These are phyloP conservation scores for Polytrichum commune DNA, from an alignment of 225 moss, liverwort and hornwort species.

Conservation along the genomic window DNA sequence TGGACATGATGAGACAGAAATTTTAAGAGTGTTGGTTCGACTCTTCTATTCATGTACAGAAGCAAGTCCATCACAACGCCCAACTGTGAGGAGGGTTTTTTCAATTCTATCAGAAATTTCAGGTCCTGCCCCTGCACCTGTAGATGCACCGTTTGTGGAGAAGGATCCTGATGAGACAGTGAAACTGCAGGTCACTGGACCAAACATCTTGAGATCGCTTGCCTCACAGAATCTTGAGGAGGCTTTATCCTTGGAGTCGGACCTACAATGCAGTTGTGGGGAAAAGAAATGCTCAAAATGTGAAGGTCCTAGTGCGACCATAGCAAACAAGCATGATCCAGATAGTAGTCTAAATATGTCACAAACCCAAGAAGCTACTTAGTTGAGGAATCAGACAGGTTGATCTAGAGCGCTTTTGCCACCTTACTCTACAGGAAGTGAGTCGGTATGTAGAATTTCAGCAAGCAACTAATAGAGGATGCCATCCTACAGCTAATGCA, in stretches of 20 bases:
- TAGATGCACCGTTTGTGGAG: conserved; percentile 40
- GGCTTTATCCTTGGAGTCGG: conserved; percentile 21
- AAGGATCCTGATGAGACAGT: conserved; percentile 27
- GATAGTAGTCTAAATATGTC: not conserved
- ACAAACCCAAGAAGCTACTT: no score
- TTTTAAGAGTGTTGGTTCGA: conserved; percentile 64
- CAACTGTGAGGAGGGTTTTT: conserved; percentile 65
- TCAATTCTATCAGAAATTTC: conserved; percentile 53
- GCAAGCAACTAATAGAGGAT: no score
- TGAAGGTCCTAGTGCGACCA: conserved; percentile 22
- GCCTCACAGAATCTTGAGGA: conserved; percentile 15
- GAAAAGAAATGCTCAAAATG: conserved; percentile 36
- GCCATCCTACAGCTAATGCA: no score
- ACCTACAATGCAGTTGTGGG: conserved; percentile 42
- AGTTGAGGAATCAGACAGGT: no score
- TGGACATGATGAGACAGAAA: conserved; percentile 47
- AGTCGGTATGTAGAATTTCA: no score
- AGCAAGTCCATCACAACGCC: conserved; percentile 67
- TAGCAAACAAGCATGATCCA: conserved; percentile 21
- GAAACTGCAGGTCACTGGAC: conserved; percentile 33
- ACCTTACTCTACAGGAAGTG: no score
- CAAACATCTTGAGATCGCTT: conserved; percentile 43
- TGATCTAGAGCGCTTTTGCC: no score
- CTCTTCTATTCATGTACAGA: conserved; percentile 85
- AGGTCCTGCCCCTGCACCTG: conserved; percentile 42